phyloP scores from a whole-genome alignment of 768 basidiomycete species.

The Candolleomyces eurysporus region DNA sequence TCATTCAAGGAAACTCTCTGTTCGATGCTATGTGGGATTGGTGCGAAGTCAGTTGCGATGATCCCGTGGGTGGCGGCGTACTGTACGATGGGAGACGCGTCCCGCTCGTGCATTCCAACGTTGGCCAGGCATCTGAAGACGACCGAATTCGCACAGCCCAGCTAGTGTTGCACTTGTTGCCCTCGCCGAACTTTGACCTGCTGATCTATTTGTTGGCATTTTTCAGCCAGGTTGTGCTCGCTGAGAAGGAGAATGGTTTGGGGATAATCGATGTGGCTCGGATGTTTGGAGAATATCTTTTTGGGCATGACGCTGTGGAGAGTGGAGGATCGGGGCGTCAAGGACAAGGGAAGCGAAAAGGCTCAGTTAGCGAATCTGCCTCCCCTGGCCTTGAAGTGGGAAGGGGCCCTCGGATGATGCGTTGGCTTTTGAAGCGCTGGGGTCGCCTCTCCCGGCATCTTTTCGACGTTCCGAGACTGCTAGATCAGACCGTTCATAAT shows the following conservation, averaged over 20 bases:
- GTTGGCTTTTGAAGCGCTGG: slow-evolving; percentile 9
- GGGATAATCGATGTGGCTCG: slow-evolving; percentile 27
- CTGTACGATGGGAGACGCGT: not conserved
- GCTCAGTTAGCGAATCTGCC: not conserved
- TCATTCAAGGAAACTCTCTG: slow-evolving; percentile 19
- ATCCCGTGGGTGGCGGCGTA: not conserved
- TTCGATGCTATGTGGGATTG: slow-evolving; percentile 36
- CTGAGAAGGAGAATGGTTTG: slow-evolving; percentile 30
- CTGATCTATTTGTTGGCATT: slow-evolving; percentile 46
- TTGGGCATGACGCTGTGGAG: slow-evolving; percentile 22
- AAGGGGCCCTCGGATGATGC: slow-evolving; percentile 5
- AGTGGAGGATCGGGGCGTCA: not conserved
- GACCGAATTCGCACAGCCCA: slow-evolving; percentile 28
- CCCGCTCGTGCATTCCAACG: not conserved
- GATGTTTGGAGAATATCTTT: slow-evolving; percentile 34
- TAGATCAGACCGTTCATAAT: not conserved
- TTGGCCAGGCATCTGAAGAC: slow-evolving; percentile 8
- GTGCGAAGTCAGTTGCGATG: slow-evolving; percentile 26
- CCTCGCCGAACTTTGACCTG: slow-evolving; percentile 39
- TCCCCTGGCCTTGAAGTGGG: not conserved
- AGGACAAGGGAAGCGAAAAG: not conserved
- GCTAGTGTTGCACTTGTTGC: slow-evolving; percentile 40
- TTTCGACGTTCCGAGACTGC: slow-evolving; percentile 6
- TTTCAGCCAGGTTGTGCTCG: slow-evolving; percentile 38
- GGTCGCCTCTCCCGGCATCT: slow-evolving; percentile 2